These are phyloP conservation scores for Boletus rubroflammeus DNA, from an alignment of 768 basidiomycete genomes.

Conservation along the genomic window DNA sequence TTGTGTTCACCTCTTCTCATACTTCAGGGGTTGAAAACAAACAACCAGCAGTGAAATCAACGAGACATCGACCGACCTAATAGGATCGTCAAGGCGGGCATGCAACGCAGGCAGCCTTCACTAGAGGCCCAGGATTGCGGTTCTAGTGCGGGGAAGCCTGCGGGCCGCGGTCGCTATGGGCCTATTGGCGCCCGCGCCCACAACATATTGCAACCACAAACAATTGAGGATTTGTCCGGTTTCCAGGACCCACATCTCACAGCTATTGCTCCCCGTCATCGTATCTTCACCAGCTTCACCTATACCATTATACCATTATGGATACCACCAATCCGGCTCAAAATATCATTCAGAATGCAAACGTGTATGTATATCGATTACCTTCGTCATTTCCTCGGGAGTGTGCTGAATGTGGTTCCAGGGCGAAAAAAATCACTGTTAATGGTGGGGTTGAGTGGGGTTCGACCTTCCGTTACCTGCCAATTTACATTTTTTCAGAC, in stretches of 20 bases:
- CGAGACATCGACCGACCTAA: not conserved
- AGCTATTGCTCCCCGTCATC: not conserved
- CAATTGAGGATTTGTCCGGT: conserved; percentile 1
- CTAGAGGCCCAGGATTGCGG: not conserved
- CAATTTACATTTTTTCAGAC: not conserved
- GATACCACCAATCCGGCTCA: not conserved
- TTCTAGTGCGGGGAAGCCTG: conserved; percentile 3
- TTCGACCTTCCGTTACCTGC: not conserved
- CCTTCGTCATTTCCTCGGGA: not conserved
- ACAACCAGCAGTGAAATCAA: not conserved
- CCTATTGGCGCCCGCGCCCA: conserved; percentile 15
- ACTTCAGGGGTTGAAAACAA: not conserved
- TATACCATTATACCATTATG: conserved; percentile 1
- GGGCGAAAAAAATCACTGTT: conserved; percentile 10
- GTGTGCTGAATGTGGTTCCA: not conserved
- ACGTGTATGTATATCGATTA: conserved; percentile 1
- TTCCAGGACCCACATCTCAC: conserved; percentile 6
- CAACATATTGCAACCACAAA: conserved; percentile 16
- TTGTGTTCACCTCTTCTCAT: not conserved
- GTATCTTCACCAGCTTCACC: not conserved
- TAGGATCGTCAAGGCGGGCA: not conserved
- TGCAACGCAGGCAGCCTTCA: not conserved
- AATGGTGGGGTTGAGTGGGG: conserved; percentile 2
- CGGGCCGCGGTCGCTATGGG: not conserved
- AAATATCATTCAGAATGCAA: not conserved